Evolutionary conservation across 305 asterid species (phyloP).

Genomic region (Andrographis paniculata): DNA sequence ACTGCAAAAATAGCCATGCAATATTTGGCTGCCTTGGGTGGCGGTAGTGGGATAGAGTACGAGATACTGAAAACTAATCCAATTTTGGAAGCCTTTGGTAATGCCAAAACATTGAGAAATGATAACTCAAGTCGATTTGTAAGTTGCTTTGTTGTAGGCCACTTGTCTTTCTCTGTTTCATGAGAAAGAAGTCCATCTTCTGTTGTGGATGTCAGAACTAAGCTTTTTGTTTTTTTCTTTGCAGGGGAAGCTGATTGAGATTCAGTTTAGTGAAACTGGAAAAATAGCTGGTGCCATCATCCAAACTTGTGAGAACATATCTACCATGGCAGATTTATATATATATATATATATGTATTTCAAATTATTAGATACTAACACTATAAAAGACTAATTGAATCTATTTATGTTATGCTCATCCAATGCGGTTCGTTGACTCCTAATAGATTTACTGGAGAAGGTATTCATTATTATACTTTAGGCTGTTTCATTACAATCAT

Average conservation of each 20-base stretch:
- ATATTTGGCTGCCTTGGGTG: conserved; percentile 91
- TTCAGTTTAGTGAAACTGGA: conserved; percentile 94
- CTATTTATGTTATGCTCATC: conserved; percentile 21
- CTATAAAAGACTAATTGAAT: conserved; percentile 16
- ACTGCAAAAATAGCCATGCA: conserved; percentile 99
- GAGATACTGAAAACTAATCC: conserved; percentile 91
- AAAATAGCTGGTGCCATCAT: conserved; percentile 88
- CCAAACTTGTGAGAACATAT: conserved; percentile 66
- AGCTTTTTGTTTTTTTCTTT: conserved; percentile 17
- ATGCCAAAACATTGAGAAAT: conserved; percentile 91
- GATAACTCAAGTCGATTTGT: conserved; percentile 98
- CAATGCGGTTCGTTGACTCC: conserved; percentile 18
- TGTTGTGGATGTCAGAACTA: conserved; percentile 12
- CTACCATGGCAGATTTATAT: conserved; percentile 19
- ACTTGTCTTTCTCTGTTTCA: conserved; percentile 15
- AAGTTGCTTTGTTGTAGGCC: conserved; percentile 31
- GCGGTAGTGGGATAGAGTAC: conserved; percentile 92
- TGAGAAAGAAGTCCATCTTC: conserved; percentile 11
- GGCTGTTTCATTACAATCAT: conserved; percentile 11
- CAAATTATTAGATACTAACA: conserved; percentile 7
- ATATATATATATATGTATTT: conserved; percentile 18
- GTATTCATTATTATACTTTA: conserved; percentile 31
- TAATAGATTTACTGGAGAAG: conserved; percentile 93
- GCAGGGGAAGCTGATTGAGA: conserved; percentile 95
- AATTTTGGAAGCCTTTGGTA: conserved; percentile 93